phyloP scores from a whole-genome alignment of 495 filamentous ascomycete species.

The Bryoglossum gracile region DNA sequence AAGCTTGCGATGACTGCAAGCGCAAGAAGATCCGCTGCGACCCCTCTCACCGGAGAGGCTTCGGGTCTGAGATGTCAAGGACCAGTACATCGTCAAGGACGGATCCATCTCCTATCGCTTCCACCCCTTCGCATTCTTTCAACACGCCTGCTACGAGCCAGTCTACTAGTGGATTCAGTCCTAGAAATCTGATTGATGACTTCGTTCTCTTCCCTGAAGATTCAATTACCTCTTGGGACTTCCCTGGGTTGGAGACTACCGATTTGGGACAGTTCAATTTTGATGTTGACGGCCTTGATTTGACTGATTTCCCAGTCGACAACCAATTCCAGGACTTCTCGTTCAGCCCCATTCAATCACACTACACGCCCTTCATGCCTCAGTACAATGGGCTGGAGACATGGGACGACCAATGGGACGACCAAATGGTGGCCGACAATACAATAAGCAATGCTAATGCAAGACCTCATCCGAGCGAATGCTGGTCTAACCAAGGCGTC shows the following conservation, averaged over 20 bases:
- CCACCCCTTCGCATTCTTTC: conserved; percentile 2
- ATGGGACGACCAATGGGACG: conserved; percentile 6
- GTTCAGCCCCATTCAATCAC: conserved; percentile 5
- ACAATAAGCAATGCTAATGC: not conserved
- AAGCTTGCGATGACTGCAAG: conserved; percentile 49
- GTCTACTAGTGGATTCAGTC: conserved; percentile 3
- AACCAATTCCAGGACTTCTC: conserved; percentile 6
- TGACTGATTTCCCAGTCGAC: conserved; percentile 2
- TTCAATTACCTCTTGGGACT: conserved; percentile 15
- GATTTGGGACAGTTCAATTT: conserved; percentile 18
- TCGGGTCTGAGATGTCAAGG: conserved; percentile 17
- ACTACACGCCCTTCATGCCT: conserved; percentile 1
- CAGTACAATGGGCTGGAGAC: conserved; percentile 7
- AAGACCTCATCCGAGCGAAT: not conserved
- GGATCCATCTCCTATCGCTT: conserved; percentile 3
- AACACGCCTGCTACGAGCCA: not conserved
- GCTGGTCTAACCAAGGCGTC: no score
- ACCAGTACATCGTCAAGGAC: conserved; percentile 9
- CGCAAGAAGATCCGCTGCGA: conserved; percentile 39
- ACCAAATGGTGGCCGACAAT: not conserved
- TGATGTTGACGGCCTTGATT: conserved; percentile 13
- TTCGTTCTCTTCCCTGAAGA: conserved; percentile 24
- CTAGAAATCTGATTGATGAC: conserved; percentile 18
- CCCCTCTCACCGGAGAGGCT: conserved; percentile 20
- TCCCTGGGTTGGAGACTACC: conserved; percentile 6